Base-by-base conservation (phyloP, 768 basidiomycete genomes). In the Harrya chromipes region DNA sequence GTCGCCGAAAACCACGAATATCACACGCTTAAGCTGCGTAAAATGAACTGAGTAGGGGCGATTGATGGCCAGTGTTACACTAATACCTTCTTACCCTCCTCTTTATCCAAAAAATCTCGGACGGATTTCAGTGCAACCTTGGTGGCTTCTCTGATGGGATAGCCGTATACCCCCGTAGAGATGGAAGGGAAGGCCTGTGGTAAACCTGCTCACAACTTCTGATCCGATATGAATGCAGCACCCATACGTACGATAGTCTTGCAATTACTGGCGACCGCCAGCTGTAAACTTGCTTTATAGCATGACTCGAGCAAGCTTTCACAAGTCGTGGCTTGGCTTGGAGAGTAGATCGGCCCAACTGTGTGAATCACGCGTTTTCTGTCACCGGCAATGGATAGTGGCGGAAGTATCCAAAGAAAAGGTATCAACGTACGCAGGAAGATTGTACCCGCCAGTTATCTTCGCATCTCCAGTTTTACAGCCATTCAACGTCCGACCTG, bases 321-420 rank as follows among this genome's bases (percentile, higher is more conserved):
- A 46, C 76, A 78, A 23, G 63, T 66, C 36, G 76, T 74, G 33
- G 65, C 67, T 23, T 74, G 67, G 1, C 55, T 49, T 3, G 58
- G 47, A 5, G 72, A 73, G 63, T 64, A 90, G 1, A 87, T 65
- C 0, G 90, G 90, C 11, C 90, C 90, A 14, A 92, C 90, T 4
- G 90, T 77, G 58, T 92, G 90, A 36, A 93, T 88, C 50, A 93
- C 74, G 61, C 85, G 75, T 33, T 77, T 76, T 33, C 90, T 88
- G 55, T 42, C 13, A 3, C 33, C 40, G 35, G 7, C 17, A n/a
- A 40, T 46, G 6, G 26, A 27, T 19, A 26, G 13, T 19, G 35
- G 42, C 19, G 48, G 46, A 44, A 19, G 40, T 4, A n/a, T 39
- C 17, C 27, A 35, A n/a, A 38, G 14, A 47, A 43, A 24, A 17